These are phyloP conservation scores for Termitomyces bulborhizus DNA, from an alignment of 768 basidiomycete genomes.

Conservation along the genomic window DNA sequence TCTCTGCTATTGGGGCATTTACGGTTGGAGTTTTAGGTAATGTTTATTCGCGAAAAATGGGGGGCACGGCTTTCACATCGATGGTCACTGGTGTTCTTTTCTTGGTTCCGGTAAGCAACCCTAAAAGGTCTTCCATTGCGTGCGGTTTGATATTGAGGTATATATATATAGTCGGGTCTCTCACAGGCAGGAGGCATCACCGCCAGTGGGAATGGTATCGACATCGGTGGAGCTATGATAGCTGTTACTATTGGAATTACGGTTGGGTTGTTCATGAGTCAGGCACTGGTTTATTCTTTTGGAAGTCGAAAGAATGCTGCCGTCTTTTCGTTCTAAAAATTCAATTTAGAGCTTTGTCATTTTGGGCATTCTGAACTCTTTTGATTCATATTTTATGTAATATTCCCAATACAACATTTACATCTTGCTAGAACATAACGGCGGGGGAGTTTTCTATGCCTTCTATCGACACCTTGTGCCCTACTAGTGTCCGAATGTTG, in stretches of 20 bases:
- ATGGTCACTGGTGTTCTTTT: conserved; percentile 90
- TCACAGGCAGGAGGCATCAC: conserved; percentile 84
- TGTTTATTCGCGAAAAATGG: conserved; percentile 73
- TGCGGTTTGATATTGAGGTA: conserved; percentile 2
- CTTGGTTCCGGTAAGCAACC: conserved; percentile 68
- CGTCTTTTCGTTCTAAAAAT: conserved; percentile 69
- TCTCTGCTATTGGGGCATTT: conserved; percentile 82
- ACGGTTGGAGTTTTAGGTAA: conserved; percentile 76
- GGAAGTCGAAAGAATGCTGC: conserved; percentile 80
- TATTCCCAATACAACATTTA: conserved; percentile 2
- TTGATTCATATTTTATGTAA: conserved; percentile 1
- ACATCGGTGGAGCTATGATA: conserved; percentile 84
- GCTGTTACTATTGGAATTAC: conserved; percentile 90
- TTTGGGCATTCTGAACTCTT: not conserved
- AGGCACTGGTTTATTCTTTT: conserved; percentile 82
- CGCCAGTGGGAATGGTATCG: conserved; percentile 74
- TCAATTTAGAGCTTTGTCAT: not conserved
- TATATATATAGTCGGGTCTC: conserved; percentile 62
- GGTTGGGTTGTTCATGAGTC: conserved; percentile 84
- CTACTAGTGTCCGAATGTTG: conserved; percentile 94
- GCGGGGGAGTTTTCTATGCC: conserved; percentile 85
- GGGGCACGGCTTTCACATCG: conserved; percentile 82
- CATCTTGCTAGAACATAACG: conserved; percentile 66
- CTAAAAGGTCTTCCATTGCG: not conserved
- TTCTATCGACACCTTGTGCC: conserved; percentile 94